Percentiles rank a stretch among this genome's conserved stretches.
These are phyloP conservation scores for Polychytrium aggregatum DNA, from an alignment of 192 early-diverging fungal genomes.

Conservation along the genomic window DNA sequence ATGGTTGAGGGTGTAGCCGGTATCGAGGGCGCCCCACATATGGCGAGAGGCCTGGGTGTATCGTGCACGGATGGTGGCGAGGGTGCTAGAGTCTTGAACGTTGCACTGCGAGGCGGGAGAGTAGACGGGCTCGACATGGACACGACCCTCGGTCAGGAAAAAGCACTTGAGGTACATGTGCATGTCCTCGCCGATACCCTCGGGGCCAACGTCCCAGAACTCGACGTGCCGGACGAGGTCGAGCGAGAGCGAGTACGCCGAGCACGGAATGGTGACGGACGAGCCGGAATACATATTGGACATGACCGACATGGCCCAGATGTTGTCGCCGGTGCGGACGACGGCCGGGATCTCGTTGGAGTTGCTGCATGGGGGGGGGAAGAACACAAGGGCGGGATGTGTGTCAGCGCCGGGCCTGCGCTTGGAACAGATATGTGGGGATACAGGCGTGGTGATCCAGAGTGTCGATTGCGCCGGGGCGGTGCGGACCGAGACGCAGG, in stretches of 20 bases:
- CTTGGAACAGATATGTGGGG: too few relatives aligned
- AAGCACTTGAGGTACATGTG: conserved; percentile 47
- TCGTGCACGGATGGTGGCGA: conserved; percentile 20
- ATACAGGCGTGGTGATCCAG: too few relatives aligned
- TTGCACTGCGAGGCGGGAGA: conserved; percentile 45
- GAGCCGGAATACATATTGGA: conserved; percentile 27
- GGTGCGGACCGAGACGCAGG: too few relatives aligned
- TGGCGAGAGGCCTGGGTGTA: conserved; percentile 43
- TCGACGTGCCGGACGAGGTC: conserved; percentile 37
- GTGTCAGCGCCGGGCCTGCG: too few relatives aligned
- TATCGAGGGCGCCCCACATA: conserved; percentile 35
- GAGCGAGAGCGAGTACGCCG: conserved; percentile 37
- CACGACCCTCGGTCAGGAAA: conserved; percentile 34
- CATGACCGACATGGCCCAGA: conserved; percentile 42
- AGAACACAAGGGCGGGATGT: too few relatives aligned
- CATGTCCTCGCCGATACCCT: conserved; percentile 45
- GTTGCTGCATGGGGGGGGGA: conserved; percentile 7
- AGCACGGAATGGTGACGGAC: conserved; percentile 35
- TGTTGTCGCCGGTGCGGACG: conserved; percentile 35
- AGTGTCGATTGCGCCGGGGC: too few relatives aligned
- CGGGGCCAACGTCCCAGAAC: conserved; percentile 40
- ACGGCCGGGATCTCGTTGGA: conserved; percentile 32
- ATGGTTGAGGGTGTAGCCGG: conserved; percentile 26
- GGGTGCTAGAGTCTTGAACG: conserved; percentile 25
- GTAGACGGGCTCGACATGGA: conserved; percentile 32